A percentile compares a stretch with the other conserved stretches of the same genome.
Conservation (phyloP, 2,329 filamentous ascomycete genomes). For the Aspergillus pseudonomiae region DNA sequence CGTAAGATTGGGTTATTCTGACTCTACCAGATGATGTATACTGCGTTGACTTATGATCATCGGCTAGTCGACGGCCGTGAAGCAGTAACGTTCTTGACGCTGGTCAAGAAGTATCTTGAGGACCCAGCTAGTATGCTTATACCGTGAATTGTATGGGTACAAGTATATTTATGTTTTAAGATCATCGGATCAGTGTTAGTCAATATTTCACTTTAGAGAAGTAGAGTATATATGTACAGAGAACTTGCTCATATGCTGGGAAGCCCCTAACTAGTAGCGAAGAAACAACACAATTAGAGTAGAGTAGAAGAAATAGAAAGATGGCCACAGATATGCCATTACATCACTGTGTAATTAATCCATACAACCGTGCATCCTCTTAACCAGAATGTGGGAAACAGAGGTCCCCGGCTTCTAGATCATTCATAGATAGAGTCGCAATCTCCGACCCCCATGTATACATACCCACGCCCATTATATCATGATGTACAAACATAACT, state of each 20-base stretch:
- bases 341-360: background rate
- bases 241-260: background rate
- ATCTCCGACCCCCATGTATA: background rate
- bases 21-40: background rate
- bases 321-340: background rate
- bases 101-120: background rate
- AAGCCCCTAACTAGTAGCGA: background rate
- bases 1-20: background rate
- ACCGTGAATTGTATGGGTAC: background rate
- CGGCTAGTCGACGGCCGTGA: background rate
- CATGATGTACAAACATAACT: too few species aligned
- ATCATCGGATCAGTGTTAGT: background rate
- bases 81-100: background rate
- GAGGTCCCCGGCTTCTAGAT: background rate
- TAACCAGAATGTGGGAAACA: background rate
- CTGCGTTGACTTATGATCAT: background rate
- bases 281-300: background rate
- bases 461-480: too few species aligned
- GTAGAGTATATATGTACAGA: background rate
- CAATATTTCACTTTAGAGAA: background rate
- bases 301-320: background rate
- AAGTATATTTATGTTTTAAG: background rate
- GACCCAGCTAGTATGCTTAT: background rate
- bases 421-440: background rate
- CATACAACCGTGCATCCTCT: background rate